Evolutionary conservation across 1,284 basidiomycete species (phyloP).

Genomic region (Cryptococcus jaspeensis): DNA sequence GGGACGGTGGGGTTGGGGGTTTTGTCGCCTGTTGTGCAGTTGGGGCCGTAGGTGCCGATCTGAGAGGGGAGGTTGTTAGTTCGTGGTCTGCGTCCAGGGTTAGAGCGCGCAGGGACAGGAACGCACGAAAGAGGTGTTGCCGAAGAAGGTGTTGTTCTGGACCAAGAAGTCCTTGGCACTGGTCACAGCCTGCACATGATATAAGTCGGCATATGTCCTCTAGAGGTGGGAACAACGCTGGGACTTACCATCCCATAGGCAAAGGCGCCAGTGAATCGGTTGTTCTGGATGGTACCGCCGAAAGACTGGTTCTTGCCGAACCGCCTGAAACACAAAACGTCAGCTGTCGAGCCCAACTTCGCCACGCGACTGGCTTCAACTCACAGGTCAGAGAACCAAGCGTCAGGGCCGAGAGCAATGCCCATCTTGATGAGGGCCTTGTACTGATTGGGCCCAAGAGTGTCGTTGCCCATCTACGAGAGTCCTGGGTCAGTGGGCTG

Average conservation of each 20-base stretch:
- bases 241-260: conserved; percentile 33
- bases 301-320: conserved; percentile 62
- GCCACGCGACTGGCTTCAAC: no score
- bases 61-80: conserved; percentile 1
- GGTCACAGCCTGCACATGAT: conserved; percentile 62
- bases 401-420: conserved; percentile 65
- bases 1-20: conserved; percentile 34
- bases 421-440: conserved; percentile 45
- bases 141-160: conserved; percentile 62
- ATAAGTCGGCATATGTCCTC: neutral
- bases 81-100: neutral
- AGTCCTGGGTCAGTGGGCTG: conserved; percentile 1
- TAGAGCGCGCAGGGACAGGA: no score
- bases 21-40: conserved; percentile 62
- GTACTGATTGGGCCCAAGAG: conserved; percentile 29
- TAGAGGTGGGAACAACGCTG: neutral
- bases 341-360: no score
- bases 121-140: conserved; percentile 66
- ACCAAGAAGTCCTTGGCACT: conserved; percentile 68
- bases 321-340: conserved; percentile 23
- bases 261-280: conserved; percentile 66
- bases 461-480: conserved; percentile 26
- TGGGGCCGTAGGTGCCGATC: conserved; percentile 67
- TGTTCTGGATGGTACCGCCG: conserved; percentile 64
- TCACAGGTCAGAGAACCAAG: conserved; percentile 61